Evolutionary conservation across 2,329 filamentous ascomycete species (phyloP).

Genomic region (Helminthosporium solani): DNA sequence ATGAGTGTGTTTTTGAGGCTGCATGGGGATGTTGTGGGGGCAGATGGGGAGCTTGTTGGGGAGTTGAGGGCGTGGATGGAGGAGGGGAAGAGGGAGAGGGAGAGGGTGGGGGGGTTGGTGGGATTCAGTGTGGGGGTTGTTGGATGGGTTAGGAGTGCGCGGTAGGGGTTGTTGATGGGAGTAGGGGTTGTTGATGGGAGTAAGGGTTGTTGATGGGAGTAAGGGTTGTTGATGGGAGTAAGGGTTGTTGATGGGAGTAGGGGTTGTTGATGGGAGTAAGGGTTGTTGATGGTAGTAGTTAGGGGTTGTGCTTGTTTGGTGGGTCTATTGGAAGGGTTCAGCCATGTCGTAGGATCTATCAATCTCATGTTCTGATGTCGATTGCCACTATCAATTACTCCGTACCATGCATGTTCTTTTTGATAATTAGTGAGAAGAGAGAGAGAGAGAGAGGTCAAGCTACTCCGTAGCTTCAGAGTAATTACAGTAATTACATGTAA

Average conservation of each 20-base stretch:
- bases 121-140: slow-evolving; percentile 88
- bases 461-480: too few species aligned
- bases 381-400: too few species aligned
- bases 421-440: too few species aligned
- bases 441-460: too few species aligned
- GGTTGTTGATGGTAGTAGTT: too few species aligned
- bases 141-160: slow-evolving; percentile 67
- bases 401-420: too few species aligned
- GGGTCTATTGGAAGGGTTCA: too few species aligned
- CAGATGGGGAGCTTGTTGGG: slow-evolving; percentile 54
- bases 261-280: neutral
- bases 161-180: slow-evolving; percentile 10
- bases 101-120: slow-evolving; percentile 71
- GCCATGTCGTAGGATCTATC: too few species aligned
- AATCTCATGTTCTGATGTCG: too few species aligned
- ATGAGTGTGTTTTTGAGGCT: slow-evolving; percentile 90
- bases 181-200: neutral
- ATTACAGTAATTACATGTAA: too few species aligned
- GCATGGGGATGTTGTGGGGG: slow-evolving; percentile 64
- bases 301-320: too few species aligned
- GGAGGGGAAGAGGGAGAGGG: slow-evolving; percentile 70
- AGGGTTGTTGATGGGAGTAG: neutral
- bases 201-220: neutral
- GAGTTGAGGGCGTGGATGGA: slow-evolving; percentile 69
- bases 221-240: slow-evolving; percentile 19